These are phyloP conservation scores for Nemophila menziesii DNA, from an alignment of 257 asterid genomes.

Conservation along the genomic window DNA sequence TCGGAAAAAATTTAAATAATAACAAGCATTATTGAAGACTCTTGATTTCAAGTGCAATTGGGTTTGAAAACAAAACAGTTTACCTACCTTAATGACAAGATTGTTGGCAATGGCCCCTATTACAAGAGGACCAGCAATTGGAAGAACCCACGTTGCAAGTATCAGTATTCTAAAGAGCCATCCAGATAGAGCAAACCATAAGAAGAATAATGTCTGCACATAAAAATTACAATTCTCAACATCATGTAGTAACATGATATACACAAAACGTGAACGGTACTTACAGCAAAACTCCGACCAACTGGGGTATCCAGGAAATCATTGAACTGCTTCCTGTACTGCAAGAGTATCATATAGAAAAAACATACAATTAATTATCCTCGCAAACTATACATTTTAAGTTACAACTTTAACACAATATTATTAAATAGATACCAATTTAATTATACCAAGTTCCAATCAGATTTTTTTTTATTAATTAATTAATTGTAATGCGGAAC, in stretches of 20 bases:
- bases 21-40: no score
- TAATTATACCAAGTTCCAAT: neutral
- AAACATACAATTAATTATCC: conserved; percentile 3
- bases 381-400: neutral
- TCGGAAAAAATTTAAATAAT: no score
- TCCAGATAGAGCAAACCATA: conserved; percentile 97
- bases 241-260: neutral
- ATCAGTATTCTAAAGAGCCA: conserved; percentile 81
- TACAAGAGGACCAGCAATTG: conserved; percentile 94
- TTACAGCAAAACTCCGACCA: conserved; percentile 76
- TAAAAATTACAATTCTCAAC: conserved; percentile 2
- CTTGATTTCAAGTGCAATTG: no score
- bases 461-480: no score
- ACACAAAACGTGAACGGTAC: conserved; percentile 14
- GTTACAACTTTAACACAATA: neutral
- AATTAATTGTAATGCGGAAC: conserved; percentile 2
- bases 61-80: conserved; percentile 1
- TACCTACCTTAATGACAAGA: conserved; percentile 74
- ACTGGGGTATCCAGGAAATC: conserved; percentile 67
- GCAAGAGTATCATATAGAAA: conserved; percentile 31
- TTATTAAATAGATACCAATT: neutral
- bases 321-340: conserved; percentile 75
- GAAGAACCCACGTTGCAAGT: conserved; percentile 78
- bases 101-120: conserved; percentile 80
- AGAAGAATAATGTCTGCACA: conserved; percentile 81